Evolutionary conservation across 2,329 filamentous ascomycete genomes (phyloP), one percentile per base, ranked within the genome.

Genomic region (Fusarium pseudocircinatum): DNA sequence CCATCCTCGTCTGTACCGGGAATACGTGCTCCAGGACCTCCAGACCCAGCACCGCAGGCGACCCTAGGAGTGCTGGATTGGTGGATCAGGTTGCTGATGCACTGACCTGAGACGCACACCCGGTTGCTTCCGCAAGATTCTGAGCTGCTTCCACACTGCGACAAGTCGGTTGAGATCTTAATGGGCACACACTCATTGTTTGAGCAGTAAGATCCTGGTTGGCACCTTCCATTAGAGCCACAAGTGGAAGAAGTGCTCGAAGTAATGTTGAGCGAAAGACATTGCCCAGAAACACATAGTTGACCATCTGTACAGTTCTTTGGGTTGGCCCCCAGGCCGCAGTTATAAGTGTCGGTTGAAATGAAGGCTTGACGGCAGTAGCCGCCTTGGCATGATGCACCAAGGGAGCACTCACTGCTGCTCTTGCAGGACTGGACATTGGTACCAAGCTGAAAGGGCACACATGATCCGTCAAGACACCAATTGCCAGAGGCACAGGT

Each of bases 391-490:
- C 72, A 75, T 8, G 56, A 43, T 4, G 43, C 28, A 2, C 61
- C 59, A 22, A 75, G 40, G 4, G 72, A 47, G 20, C 72, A 75
- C 13, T 70, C 47, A 9, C 42, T 49, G 15, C 49, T 60, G n/a
- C 24, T 58, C 37, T 53, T 70, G 26, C 72, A 75, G 9, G 69
- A 36, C 42, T 75, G 69, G 5, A 63, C 56, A 4, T 72, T 75
- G n/a, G 73, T 75, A 15, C 73, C 73, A 1, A 75, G 30, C 8
- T 53, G 34, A 13, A 76, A 74, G 0, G 73, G 73, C 4, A 69
- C 57, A 4, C 73, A 75, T 15, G 24, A 54, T 4, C 68, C 73
- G 11, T 75, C 74, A 13, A 75, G 71, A 8, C 73, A 75, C 73
- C 73, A 75, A 32, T 62, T 76, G 5, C 73, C 73, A 4, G 73